Percentiles rank a stretch among this genome's conserved stretches.
Conservation (phyloP, 495 filamentous ascomycete species). For the Podospora appendiculata region DNA sequence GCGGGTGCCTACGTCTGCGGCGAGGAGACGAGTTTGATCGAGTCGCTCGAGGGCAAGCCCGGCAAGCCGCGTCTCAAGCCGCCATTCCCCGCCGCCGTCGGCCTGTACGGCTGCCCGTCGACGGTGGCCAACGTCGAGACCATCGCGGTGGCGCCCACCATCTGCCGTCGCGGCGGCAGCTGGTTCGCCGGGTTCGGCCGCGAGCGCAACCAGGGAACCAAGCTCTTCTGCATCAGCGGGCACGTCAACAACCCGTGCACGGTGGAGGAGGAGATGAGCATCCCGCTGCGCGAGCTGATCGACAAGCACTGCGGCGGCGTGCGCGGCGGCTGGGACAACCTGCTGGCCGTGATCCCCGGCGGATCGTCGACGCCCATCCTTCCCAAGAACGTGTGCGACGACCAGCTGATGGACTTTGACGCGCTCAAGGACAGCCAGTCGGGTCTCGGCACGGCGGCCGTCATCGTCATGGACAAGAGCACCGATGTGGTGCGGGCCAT, state of each 20-base stretch:
- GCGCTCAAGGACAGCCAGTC: conserved; percentile 95
- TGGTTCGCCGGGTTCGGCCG: conserved; percentile 94
- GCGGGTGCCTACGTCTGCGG: conserved; percentile 97
- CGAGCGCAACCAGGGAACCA: conserved; percentile 91
- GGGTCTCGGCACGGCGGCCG: conserved; percentile 94
- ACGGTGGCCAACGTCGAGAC: conserved; percentile 99
- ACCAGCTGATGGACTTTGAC: conserved; percentile 98
- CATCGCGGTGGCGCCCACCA: conserved; percentile 88
- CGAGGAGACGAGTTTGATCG: conserved; percentile 95
- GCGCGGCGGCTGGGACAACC: conserved; percentile 94
- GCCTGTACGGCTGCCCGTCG: conserved; percentile 94
- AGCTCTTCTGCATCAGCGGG: conserved; percentile 97
- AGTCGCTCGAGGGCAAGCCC: conserved; percentile 95
- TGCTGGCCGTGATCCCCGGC: conserved; percentile 89
- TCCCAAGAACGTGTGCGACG: conserved; percentile 76
- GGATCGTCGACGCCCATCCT: conserved; percentile 95
- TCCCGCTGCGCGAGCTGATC: conserved; percentile 87
- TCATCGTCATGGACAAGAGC: conserved; percentile 98
- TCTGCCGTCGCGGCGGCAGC: conserved; percentile 80
- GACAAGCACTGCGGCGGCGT: conserved; percentile 97
- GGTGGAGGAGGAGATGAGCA: conserved; percentile 98
- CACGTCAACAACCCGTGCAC: conserved; percentile 98
- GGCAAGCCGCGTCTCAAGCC: conserved; percentile 98
- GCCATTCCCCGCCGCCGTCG: conserved; percentile 93
- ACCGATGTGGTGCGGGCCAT: conserved; percentile 93